phyloP scores from a whole-genome alignment of 495 filamentous ascomycete species.

The Tuber brumale region DNA sequence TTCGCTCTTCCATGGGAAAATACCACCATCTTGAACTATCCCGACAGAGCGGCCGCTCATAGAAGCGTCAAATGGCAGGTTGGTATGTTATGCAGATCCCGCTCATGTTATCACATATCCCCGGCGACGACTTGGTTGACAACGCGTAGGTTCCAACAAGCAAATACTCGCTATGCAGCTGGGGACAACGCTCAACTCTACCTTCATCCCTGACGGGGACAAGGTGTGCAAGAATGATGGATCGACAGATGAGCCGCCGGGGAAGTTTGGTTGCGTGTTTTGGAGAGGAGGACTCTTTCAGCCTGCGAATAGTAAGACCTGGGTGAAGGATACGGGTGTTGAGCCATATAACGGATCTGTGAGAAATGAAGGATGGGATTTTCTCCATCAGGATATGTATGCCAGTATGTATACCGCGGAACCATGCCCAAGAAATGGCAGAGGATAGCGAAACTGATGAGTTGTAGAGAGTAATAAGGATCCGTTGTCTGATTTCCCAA shows the following conservation, averaged over 20 bases:
- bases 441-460: not conserved
- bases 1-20: slow-evolving; percentile 12
- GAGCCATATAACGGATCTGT: slow-evolving; percentile 25
- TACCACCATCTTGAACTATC: slow-evolving; percentile 6
- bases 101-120: not conserved
- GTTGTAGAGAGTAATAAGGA: slow-evolving; percentile 20
- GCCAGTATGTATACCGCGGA: slow-evolving; percentile 10
- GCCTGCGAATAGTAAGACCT: slow-evolving; percentile 12
- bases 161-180: slow-evolving; percentile 17
- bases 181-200: slow-evolving; percentile 30
- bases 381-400: slow-evolving; percentile 29
- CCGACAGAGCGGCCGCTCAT: slow-evolving; percentile 13
- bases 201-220: slow-evolving; percentile 24
- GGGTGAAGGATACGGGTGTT: slow-evolving; percentile 22
- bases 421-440: not conserved
- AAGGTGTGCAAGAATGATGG: slow-evolving; percentile 20
- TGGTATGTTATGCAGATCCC: slow-evolving; percentile 10
- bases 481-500: slow-evolving; percentile 18
- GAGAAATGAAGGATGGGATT: slow-evolving; percentile 36
- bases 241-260: slow-evolving; percentile 4
- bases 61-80: slow-evolving; percentile 20
- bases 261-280: slow-evolving; percentile 24
- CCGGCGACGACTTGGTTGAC: slow-evolving; percentile 5
- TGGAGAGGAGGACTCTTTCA: slow-evolving; percentile 38
- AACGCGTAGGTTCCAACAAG: slow-evolving; percentile 8